A percentile compares a stretch with the other conserved stretches of the same genome.
These are phyloP conservation scores for Penicillium sp. DNA, from an alignment of 2,329 filamentous ascomycete genomes.

Conservation along the genomic window DNA sequence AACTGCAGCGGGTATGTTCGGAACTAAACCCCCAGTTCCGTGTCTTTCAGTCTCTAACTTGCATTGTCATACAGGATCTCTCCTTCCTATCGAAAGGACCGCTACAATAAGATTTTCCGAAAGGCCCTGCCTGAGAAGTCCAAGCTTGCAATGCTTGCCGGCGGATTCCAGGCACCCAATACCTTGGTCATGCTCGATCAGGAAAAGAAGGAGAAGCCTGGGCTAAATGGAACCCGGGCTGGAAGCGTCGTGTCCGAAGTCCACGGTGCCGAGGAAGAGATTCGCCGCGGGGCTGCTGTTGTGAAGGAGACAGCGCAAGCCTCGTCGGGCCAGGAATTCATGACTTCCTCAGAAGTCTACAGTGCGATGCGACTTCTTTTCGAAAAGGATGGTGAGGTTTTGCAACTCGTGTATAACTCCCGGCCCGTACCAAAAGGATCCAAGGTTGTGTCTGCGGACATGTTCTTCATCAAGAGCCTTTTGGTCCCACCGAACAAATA, in stretches of 20 bases:
- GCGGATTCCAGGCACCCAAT: conserved; percentile 63
- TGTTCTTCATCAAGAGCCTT: conserved; percentile 88
- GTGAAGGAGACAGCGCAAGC: conserved; percentile 26
- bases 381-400: conserved; percentile 76
- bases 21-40: background rate
- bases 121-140: conserved; percentile 72
- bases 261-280: conserved; percentile 57
- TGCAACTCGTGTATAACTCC: conserved; percentile 80
- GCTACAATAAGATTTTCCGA: conserved; percentile 89
- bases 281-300: conserved; percentile 48
- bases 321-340: conserved; percentile 61
- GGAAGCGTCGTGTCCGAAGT: conserved; percentile 47
- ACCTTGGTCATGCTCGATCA: conserved; percentile 59
- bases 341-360: conserved; percentile 78
- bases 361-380: conserved; percentile 76
- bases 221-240: conserved; percentile 27
- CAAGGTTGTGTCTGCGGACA: conserved; percentile 65
- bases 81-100: conserved; percentile 80
- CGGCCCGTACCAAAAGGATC: conserved; percentile 59
- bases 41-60: background rate
- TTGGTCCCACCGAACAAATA: conserved; percentile 90
- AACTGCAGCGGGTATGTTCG: conserved; percentile 53
- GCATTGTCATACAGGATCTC: conserved; percentile 56
- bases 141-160: conserved; percentile 68
- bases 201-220: conserved; percentile 39